These are phyloP conservation scores for Beauveria pseudobassiana DNA, from an alignment of 2,329 filamentous ascomycete species.

Conservation along the genomic window DNA sequence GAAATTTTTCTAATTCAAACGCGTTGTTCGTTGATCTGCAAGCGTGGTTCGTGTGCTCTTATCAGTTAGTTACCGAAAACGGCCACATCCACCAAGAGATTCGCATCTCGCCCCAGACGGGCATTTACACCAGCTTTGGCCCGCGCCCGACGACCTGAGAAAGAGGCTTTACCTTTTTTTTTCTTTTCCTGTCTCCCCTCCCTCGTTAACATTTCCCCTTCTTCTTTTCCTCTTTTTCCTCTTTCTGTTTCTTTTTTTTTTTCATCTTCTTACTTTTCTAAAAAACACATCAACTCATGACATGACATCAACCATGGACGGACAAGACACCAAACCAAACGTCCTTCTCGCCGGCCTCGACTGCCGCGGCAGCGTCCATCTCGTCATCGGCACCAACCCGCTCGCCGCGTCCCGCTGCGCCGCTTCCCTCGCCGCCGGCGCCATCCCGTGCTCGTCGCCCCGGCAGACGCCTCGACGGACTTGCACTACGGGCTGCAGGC, in stretches of 20 bases:
- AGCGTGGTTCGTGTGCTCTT: neutral
- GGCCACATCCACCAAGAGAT: neutral
- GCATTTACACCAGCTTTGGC: neutral
- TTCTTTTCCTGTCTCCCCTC: neutral
- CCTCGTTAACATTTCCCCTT: neutral
- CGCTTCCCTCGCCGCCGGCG: constrained; percentile 75
- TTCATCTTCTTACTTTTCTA: neutral
- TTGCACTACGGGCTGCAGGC: constrained; percentile 52
- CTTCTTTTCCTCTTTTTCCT: neutral
- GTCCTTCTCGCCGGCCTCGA: constrained; percentile 68
- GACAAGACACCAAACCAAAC: constrained; percentile 14
- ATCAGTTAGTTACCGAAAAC: neutral
- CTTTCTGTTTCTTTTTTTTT: neutral
- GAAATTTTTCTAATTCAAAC: neutral
- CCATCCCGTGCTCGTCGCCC: constrained; percentile 73
- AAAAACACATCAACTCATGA: neutral
- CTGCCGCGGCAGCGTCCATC: constrained; percentile 64
- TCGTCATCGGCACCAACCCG: constrained; percentile 80
- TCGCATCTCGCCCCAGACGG: constrained; percentile 3
- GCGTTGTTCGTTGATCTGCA: neutral
- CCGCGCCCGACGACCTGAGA: constrained; percentile 2
- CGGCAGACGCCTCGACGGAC: constrained; percentile 44
- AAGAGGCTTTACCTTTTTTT: constrained; percentile 28
- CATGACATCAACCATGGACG: neutral
- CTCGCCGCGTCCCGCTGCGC: constrained; percentile 78